Conservation (phyloP, 2,329 filamentous ascomycete species). For the Sporothrix humicola region DNA sequence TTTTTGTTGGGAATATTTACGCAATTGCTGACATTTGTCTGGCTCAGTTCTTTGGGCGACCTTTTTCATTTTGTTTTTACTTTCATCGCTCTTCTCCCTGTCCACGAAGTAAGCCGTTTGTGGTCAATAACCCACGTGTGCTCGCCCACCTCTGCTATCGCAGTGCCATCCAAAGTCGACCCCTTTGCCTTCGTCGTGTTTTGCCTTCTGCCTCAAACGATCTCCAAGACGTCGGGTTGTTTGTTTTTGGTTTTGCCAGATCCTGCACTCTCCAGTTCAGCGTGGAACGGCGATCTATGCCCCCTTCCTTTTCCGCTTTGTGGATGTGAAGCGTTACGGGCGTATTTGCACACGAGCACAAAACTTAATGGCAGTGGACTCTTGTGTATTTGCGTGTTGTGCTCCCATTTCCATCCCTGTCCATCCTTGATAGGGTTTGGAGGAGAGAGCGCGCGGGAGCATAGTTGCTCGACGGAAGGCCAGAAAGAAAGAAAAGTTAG, state of each 20-base stretch:
- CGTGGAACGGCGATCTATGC: constrained; percentile 2
- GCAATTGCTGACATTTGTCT: constrained; percentile 22
- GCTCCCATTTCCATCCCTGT: neutral
- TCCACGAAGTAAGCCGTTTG: neutral
- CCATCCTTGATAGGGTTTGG: neutral
- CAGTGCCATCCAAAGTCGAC: neutral
- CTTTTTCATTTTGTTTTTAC: no score
- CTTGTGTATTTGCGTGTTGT: neutral
- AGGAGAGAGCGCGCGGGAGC: neutral
- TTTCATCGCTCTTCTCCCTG: neutral
- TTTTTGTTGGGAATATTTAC: neutral
- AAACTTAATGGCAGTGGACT: neutral
- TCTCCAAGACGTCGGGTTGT: constrained; percentile 21
- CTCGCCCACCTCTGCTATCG: neutral
- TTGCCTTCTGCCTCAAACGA: constrained; percentile 24
- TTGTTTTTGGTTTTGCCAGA: constrained; percentile 26
- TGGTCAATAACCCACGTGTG: constrained; percentile 7
- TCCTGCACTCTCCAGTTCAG: constrained; percentile 15
- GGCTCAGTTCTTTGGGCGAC: neutral
- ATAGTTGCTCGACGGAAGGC: constrained; percentile 15
- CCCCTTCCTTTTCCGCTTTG: constrained; percentile 5
- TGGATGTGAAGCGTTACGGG: constrained; percentile 29
- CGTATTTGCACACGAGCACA: constrained; percentile 26
- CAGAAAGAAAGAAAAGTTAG: neutral
- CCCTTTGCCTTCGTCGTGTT: constrained; percentile 14